These are phyloP conservation scores for Jimgerdemannia flammicorona DNA, from an alignment of 192 early-diverging fungal genomes.

Conservation along the genomic window DNA sequence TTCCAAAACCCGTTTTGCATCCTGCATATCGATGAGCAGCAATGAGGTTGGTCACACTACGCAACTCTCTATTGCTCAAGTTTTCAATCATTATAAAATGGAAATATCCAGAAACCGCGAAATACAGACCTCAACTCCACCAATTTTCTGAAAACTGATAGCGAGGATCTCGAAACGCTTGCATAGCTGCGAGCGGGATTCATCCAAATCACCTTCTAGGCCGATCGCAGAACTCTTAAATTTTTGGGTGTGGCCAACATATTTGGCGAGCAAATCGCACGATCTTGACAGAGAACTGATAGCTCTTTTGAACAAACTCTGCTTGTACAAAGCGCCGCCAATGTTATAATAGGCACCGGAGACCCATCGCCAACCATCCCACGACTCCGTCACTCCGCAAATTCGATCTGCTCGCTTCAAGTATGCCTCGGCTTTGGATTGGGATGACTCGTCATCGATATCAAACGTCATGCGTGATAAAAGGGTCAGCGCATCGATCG, in stretches of 20 bases:
- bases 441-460: slow-evolving; percentile 5
- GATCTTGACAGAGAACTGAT: slow-evolving; percentile 32
- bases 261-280: slow-evolving; percentile 28
- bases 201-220: slow-evolving; percentile 8
- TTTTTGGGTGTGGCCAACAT: slow-evolving; percentile 3
- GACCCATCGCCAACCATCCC: slow-evolving; percentile 46
- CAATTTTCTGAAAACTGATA: slow-evolving; percentile 24
- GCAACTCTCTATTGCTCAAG: no score
- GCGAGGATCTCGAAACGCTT: slow-evolving; percentile 47
- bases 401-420: slow-evolving; percentile 26
- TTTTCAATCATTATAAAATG: no score
- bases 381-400: slow-evolving; percentile 15
- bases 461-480: slow-evolving; percentile 21
- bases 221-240: not conserved
- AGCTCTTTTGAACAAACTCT: slow-evolving; percentile 21
- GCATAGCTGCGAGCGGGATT: slow-evolving; percentile 26
- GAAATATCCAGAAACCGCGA: not conserved
- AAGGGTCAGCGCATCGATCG: slow-evolving; percentile 24
- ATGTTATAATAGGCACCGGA: slow-evolving; percentile 47
- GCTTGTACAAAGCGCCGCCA: slow-evolving; percentile 36
- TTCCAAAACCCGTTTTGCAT: slow-evolving; percentile 6
- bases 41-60: no score
- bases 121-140: slow-evolving; percentile 25
- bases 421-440: slow-evolving; percentile 22
- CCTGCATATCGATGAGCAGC: not conserved